These are phyloP conservation scores for Leavenworthia alabamica DNA, from an alignment of 345 rosid species.

Conservation along the genomic window DNA sequence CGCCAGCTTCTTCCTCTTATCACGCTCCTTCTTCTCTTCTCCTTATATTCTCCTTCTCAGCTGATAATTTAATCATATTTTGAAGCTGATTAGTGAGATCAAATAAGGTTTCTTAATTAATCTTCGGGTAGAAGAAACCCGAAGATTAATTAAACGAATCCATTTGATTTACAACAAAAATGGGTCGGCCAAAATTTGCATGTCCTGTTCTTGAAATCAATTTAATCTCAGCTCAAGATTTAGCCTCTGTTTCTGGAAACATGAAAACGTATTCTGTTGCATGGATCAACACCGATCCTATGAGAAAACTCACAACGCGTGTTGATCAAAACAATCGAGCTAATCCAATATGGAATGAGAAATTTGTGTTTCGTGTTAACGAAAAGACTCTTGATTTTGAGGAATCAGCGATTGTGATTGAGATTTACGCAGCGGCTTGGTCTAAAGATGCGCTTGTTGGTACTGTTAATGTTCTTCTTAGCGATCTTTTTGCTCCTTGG, in stretches of 20 bases:
- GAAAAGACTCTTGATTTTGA: conserved; percentile 53
- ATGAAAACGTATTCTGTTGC: conserved; percentile 84
- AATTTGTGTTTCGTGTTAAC: conserved; percentile 68
- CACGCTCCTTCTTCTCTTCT: conserved; percentile 29
- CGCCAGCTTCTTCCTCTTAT: conserved; percentile 18
- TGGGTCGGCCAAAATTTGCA: conserved; percentile 32
- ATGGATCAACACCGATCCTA: conserved; percentile 63
- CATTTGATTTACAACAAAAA: background rate
- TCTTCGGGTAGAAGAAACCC: no score
- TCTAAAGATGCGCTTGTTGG: conserved; percentile 67
- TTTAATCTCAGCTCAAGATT: conserved; percentile 71
- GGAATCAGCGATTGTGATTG: conserved; percentile 53
- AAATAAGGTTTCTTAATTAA: background rate
- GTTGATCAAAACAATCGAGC: conserved; percentile 59
- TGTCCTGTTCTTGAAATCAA: conserved; percentile 67
- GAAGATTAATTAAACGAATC: conserved; percentile 17
- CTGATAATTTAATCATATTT: conserved; percentile 11
- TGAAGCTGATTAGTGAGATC: conserved; percentile 5
- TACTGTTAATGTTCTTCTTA: conserved; percentile 52
- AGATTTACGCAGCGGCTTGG: conserved; percentile 88
- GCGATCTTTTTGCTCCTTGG: conserved; percentile 44
- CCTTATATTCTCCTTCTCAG: conserved; percentile 12
- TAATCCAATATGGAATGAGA: conserved; percentile 85
- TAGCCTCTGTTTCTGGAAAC: conserved; percentile 55
- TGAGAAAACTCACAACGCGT: conserved; percentile 59